phyloP scores from a whole-genome alignment of 768 basidiomycete genomes.

The Psilocybe tampanensis region DNA sequence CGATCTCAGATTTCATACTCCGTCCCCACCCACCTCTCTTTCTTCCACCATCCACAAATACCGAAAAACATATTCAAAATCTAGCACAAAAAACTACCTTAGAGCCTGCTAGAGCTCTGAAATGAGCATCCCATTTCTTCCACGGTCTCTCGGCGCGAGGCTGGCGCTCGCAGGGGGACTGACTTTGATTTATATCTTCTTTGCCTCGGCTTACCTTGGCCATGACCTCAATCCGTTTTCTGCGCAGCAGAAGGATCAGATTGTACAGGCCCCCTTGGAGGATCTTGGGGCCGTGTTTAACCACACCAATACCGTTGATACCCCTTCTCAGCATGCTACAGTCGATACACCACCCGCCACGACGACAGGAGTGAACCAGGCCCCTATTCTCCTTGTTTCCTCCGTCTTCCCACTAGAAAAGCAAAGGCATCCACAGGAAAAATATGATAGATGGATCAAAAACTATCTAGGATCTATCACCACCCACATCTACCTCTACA shows the following conservation, averaged over 20 bases:
- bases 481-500: constrained; percentile 58
- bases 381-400: constrained; percentile 50
- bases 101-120: no score
- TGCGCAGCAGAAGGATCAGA: neutral
- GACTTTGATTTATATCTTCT: constrained; percentile 14
- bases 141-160: constrained; percentile 14
- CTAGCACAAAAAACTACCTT: no score
- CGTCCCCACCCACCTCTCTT: no score
- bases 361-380: neutral
- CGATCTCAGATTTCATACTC: no score
- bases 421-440: constrained; percentile 46
- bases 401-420: constrained; percentile 54
- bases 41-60: no score
- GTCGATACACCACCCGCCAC: neutral
- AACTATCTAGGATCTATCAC: constrained; percentile 45
- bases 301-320: neutral
- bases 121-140: constrained; percentile 14
- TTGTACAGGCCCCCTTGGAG: neutral
- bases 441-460: constrained; percentile 47
- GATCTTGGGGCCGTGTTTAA: neutral
- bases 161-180: constrained; percentile 20
- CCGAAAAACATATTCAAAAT: no score
- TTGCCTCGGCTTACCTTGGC: constrained; percentile 15
- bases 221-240: constrained; percentile 9
- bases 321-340: no score